phyloP scores from a whole-genome alignment of 257 asterid genomes.

The Solanum neorickii region DNA sequence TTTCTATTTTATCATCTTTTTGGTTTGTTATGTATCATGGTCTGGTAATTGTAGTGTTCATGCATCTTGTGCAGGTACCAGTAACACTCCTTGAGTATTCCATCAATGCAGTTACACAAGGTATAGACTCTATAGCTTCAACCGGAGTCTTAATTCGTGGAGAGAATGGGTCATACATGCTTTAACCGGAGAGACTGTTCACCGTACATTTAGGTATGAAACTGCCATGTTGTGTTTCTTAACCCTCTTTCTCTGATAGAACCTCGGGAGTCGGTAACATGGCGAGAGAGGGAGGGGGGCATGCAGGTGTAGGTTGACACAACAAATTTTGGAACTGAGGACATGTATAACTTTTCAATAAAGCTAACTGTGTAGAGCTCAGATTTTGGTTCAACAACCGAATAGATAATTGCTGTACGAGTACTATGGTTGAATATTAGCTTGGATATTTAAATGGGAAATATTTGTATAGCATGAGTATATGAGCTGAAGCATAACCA shows the following conservation, averaged over 20 bases:
- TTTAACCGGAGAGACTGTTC: conserved; percentile 40
- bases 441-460: neutral
- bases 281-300: neutral
- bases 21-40: neutral
- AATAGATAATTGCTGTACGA: neutral
- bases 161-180: conserved; percentile 45
- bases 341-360: neutral
- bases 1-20: neutral
- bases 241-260: neutral
- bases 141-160: conserved; percentile 75
- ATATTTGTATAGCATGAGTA: neutral
- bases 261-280: neutral
- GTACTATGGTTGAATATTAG: neutral
- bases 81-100: conserved; percentile 72
- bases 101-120: conserved; percentile 69
- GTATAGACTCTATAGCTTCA: conserved; percentile 83
- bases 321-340: neutral
- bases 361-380: neutral
- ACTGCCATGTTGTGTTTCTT: neutral
- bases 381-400: neutral
- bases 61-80: conserved; percentile 41
- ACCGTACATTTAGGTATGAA: conserved; percentile 67
- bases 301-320: neutral
- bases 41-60: neutral
- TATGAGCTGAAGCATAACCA: neutral